phyloP scores from a whole-genome alignment of 805 yeast genomes.

The Kuraishia ogatae region DNA sequence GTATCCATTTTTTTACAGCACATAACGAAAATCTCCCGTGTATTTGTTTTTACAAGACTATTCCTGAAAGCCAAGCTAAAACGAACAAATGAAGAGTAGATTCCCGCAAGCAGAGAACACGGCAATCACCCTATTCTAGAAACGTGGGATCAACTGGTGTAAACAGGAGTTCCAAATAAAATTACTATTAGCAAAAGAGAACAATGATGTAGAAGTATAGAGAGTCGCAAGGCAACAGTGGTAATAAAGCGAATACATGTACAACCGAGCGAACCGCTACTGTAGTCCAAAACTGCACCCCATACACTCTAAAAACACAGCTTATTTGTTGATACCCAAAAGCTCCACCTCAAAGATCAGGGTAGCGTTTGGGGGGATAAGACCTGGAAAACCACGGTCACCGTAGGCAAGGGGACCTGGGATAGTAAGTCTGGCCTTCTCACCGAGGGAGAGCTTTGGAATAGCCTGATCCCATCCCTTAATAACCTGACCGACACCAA shows the following conservation, averaged over 20 bases:
- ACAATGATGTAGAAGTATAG: not conserved
- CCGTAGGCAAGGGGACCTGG: conserved; percentile 95
- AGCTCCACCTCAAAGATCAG: conserved; percentile 80
- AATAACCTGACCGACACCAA: conserved; percentile 96
- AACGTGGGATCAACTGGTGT: too few relatives aligned
- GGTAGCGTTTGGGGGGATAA: conserved; percentile 95
- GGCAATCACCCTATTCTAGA: not conserved
- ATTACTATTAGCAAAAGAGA: not conserved
- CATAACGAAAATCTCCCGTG: not conserved
- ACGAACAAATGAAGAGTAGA: too few relatives aligned
- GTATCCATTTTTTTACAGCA: not conserved
- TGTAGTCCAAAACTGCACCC: not conserved
- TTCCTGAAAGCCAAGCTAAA: not conserved
- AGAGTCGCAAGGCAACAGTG: not conserved
- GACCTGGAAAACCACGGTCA: conserved; percentile 89
- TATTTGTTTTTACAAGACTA: not conserved
- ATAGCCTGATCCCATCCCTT: conserved; percentile 95
- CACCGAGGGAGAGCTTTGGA: conserved; percentile 87
- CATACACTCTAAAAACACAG: not conserved
- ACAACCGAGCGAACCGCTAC: not conserved
- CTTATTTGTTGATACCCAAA: conserved; percentile 37
- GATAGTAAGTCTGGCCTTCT: conserved; percentile 85
- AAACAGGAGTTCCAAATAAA: not conserved
- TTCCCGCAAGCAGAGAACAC: not conserved
- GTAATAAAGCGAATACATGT: not conserved